A percentile compares a stretch with the other conserved stretches of the same genome.
Evolutionary conservation across 768 basidiomycete genomes (phyloP).

Genomic region (Tephrocybe rancida): DNA sequence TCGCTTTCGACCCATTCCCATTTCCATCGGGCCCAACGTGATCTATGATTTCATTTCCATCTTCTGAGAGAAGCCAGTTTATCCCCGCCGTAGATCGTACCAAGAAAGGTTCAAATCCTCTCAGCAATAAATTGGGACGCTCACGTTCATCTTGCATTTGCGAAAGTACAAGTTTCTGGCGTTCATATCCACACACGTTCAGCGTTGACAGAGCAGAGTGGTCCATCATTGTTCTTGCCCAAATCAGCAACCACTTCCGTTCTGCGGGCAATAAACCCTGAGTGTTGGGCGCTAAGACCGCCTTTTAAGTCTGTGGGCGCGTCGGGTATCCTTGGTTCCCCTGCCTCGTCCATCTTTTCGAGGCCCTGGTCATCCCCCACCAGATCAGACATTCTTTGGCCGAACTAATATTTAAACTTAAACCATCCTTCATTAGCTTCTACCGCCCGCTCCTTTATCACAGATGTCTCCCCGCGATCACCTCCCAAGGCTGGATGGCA

Average conservation of each 20-base stretch:
- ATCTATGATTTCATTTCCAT: background rate
- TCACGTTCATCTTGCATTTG: background rate
- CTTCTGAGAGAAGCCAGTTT: background rate
- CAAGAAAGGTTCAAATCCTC: too few relatives aligned
- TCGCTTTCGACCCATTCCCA: constrained; percentile 6
- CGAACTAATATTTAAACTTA: background rate
- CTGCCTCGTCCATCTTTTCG: background rate
- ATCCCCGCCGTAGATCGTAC: background rate
- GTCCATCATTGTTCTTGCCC: background rate
- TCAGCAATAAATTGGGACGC: background rate
- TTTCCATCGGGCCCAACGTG: background rate
- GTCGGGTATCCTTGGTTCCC: background rate
- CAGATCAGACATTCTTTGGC: background rate
- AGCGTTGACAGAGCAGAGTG: background rate
- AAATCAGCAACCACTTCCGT: background rate
- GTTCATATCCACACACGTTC: background rate
- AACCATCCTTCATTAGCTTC: background rate
- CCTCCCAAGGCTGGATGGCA: constrained; percentile 20
- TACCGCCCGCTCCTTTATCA: constrained; percentile 8
- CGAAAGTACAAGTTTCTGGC: background rate
- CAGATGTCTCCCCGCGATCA: constrained; percentile 23
- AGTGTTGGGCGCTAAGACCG: background rate
- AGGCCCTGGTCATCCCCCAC: background rate
- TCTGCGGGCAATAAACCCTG: constrained; percentile 3
- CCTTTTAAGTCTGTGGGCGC: background rate